Base-by-base conservation (phyloP, 768 basidiomycete genomes). In the Suillus placidus region DNA sequence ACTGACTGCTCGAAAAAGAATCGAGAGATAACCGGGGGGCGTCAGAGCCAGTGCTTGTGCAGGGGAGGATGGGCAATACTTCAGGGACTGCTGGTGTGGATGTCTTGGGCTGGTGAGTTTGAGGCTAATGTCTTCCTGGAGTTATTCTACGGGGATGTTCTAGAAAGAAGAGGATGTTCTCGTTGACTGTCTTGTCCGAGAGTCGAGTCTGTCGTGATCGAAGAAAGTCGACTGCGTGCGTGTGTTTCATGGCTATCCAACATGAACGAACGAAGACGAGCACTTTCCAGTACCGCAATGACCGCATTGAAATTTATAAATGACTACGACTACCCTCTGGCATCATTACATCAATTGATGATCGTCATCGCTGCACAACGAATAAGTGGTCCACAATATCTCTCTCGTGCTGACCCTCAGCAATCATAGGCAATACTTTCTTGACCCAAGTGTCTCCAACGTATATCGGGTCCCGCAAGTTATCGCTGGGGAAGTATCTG, bases 11-110 rank as follows among this genome's bases (percentile, higher is more conserved):
- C 16, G 63, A 65, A 18, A 13, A 51, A 4, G 75, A 75, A 18
- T 78, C 76, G 1, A 70, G 30, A 9, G 73, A 76, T 8, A 73
- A 76, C 55, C 76, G 75, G 1, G 75, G 69, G 0, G 66, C 61
- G 20, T 74, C 73, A 16, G 75, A 78, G 49, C 77, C 75, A 10
- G 54, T 76, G 61, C 76, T 76, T 18, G 69, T 66, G 65, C 73
- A 70, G 0, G 68, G 70, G 7, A 67, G 67, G 13, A 26, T 26
- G 26, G 26, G 26, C 26, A 26, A 26, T 26, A 26, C 26, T 26
- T 26, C 26, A 26, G 26, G 26, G 26, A 26, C 26, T 26, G 26
- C 26, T 26, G 64, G 60, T 10, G 65, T 1, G 34, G 26, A 26
- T 26, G 26, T 26, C 26, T 26, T 26, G 26, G 10, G 43, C 4